phyloP scores from a whole-genome alignment of 768 basidiomycete genomes.

The Phanerodontia chrysosporium region DNA sequence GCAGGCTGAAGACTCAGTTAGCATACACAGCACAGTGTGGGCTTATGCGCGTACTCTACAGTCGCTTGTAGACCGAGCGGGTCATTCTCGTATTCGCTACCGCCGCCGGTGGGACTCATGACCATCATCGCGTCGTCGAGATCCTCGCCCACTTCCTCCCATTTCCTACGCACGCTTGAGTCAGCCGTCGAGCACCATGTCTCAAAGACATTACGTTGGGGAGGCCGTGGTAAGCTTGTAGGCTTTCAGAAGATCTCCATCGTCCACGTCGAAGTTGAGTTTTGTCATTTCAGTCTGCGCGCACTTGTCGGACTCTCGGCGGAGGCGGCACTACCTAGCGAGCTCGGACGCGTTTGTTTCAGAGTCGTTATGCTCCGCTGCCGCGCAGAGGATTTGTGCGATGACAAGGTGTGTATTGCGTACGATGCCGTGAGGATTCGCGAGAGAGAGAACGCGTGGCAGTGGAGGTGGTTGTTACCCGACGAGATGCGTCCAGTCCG shows the following conservation, averaged over 20 bases:
- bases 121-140: conserved; percentile 64
- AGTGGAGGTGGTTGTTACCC: neutral
- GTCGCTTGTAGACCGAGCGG: conserved; percentile 72
- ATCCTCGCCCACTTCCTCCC: conserved; percentile 90
- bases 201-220: conserved; percentile 53
- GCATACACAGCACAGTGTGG: conserved; percentile 8
- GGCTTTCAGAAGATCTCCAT: conserved; percentile 78
- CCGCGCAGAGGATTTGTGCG: neutral
- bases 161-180: conserved; percentile 49
- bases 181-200: neutral
- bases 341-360: too few relatives aligned
- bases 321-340: neutral
- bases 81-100: conserved; percentile 60
- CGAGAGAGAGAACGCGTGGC: neutral
- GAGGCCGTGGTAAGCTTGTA: conserved; percentile 78
- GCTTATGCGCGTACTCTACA: conserved; percentile 47
- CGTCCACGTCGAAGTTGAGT: conserved; percentile 70
- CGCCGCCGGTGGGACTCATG: conserved; percentile 41
- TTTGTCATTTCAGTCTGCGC: conserved; percentile 38
- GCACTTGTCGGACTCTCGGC: neutral
- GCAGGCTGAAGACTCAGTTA: conserved; percentile 37
- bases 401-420: neutral
- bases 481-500: conserved; percentile 2
- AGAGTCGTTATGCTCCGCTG: neutral
- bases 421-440: neutral